A percentile compares a stretch with the other conserved stretches of the same genome.
phyloP scores from a whole-genome alignment of 2,329 filamentous ascomycete species.

The Talaromyces funiculosus region DNA sequence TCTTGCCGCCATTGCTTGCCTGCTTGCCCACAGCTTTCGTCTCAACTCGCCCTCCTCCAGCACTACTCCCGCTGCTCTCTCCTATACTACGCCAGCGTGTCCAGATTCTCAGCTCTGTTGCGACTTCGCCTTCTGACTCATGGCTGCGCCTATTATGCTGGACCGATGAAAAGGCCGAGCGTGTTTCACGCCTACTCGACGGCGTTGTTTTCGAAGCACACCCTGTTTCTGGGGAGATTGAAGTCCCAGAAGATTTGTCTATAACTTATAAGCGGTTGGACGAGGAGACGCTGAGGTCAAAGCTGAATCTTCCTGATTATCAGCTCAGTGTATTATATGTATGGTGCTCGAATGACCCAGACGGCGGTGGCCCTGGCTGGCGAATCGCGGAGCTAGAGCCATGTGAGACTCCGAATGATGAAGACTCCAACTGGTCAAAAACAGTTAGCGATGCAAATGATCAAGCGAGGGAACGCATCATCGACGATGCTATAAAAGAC shows the following conservation, averaged over 20 bases:
- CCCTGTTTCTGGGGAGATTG: constrained; percentile 60
- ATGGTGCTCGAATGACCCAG: constrained; percentile 56
- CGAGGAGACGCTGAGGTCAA: constrained; percentile 55
- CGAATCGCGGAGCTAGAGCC: constrained; percentile 55
- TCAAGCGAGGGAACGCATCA: constrained; percentile 31
- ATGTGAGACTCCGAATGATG: constrained; percentile 45
- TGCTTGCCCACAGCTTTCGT: constrained; percentile 58
- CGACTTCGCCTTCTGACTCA: constrained; percentile 41
- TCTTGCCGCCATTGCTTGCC: constrained; percentile 59
- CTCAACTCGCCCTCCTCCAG: constrained; percentile 55
- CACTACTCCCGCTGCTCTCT: constrained; percentile 55
- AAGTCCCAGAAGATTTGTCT: constrained; percentile 52
- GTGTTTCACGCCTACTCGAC: constrained; percentile 50
- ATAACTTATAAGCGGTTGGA: constrained; percentile 56
- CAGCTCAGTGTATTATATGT: constrained; percentile 52
- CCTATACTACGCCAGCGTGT: constrained; percentile 60
- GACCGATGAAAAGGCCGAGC: constrained; percentile 49
- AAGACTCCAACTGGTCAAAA: constrained; percentile 47
- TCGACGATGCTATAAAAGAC: constrained; percentile 32
- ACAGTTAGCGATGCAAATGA: constrained; percentile 53
- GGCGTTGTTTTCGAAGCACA: constrained; percentile 56
- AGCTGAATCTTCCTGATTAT: constrained; percentile 51
- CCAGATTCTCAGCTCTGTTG: constrained; percentile 48
- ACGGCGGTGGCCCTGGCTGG: constrained; percentile 50
- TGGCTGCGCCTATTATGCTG: constrained; percentile 59